Base-by-base conservation (phyloP, 192 early-diverging fungal genomes). In the Paraglomus brasilianum region DNA sequence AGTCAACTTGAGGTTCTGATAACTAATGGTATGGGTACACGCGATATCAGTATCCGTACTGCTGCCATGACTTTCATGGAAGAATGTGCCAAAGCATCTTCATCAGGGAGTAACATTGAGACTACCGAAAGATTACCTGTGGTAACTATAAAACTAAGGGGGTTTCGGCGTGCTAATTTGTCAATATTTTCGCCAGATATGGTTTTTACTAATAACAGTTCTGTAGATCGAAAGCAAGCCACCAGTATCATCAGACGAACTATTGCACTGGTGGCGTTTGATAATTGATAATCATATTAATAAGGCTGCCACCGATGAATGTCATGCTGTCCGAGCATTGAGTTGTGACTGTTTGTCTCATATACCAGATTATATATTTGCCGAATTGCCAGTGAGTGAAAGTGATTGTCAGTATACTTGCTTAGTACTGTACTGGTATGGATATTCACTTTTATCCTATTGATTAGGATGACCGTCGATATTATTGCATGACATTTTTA, bases 291-390 rank as follows among this genome's bases (percentile, higher is more conserved):
- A 69, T 10, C 76, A 86, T 60, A 70, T 86, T 14, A 76, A 82
- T 14, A 58, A 76, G 14, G 43, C 80, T 9, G 77, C 80, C 13
- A 42, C 64, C 24, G 77, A 83, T 50, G 70, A 62, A 24, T 64
- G 42, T 19, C 62, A 74, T 8, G 36, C 68, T 8, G 72, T 86
- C 15, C 75, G 79, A 51, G 75, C 78, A 7, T 43, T 75, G 15
- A 70, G 75, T 36, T 84, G 85, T 58, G 85, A 84, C 55, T 84
- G 74, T 42, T 69, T 86, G 39, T 81, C 79, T 3, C 61, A 65
- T 30, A 75, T 84, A 24, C 69, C 81, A 1, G 66, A 70, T 10
- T 38, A 66, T 30, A 36, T 79, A 19, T 86, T 84, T 59, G 73
- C 78, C 8, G 53, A 36, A 39, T 49, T 86, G 21, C 51, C 76